Base-by-base conservation (phyloP, 768 basidiomycete genomes). In the Xerocomellus chrysenteron region DNA sequence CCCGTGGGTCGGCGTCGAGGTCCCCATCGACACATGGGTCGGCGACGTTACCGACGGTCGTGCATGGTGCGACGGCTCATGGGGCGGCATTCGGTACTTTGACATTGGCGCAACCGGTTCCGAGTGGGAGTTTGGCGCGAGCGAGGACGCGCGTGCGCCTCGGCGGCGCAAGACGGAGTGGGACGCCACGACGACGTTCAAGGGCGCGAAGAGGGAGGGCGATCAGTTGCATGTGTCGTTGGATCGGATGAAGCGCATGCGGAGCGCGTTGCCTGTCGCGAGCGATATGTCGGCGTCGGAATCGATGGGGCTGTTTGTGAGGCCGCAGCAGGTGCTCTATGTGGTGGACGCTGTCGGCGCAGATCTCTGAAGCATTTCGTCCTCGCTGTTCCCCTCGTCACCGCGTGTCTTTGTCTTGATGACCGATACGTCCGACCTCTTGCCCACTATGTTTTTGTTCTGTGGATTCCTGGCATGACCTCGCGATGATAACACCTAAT, bases 1-100 rank as follows among this genome's bases (percentile, higher is more conserved):
- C 1, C 84, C 90, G 0, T 95, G 93, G 93, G 90, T 94, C 8
- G 93, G 93, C 14, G 90, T 95, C 16, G 93, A 95, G 69, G 90
- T 94, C 12, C 90, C 92, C 1, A 75, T 92, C 9, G 70, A 70
- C 32, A 73, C 73, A n/a, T 82, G 82, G 78, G 74, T 75, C 2
- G 76, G 74, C 12, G 80, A 82, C 26, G 73, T 76, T 51, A 72
- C 78, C 14, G 80, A 84, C 30, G 85, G 81, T n/a, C 76, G 88
- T n/a, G 83, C 82, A 55, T 94, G 92, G 92, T 82, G 91, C 65
- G 92, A 95, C 62, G 93, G 93, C 0, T 80, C 82, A 0, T 89
- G 88, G 85, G 85, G 84, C 30, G 93, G 92, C 0, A 75, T 92
- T 43, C 81, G 85, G 26, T 94, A 93, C 71, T 94, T 94, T 65